Evolutionary conservation across 1,284 basidiomycete genomes (phyloP), one percentile per base, ranked within the genome.

Genomic region (Ustilago sp.): DNA sequence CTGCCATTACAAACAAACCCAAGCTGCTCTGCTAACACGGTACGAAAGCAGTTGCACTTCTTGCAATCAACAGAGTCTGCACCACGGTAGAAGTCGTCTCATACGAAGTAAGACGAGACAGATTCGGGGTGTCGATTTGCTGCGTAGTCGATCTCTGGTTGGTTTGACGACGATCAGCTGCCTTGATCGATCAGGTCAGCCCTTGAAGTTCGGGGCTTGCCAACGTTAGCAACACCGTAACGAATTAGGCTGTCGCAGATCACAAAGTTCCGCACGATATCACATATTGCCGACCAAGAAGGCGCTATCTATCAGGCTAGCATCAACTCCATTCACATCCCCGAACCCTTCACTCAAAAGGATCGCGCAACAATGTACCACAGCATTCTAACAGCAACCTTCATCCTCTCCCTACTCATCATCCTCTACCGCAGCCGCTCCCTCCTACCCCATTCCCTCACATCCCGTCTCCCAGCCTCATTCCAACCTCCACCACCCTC

Each of bases 341-440:
- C 19, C 9, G 11, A 28, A 31, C 23, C 50, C 12, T n/a, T 6
- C 31, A 48, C 35, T 12, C 35, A 55, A 7, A 7, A 9, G 2
- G 8, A 9, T 23, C 11, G 43, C 39, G 19, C 32, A 71, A n/a
- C 23, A 12, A 73, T 77, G 71, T 74, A 74, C 61, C 63, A 73
- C 63, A 62, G 71, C 34, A 61, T 77, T 12, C 59, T 74, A n/a
- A 50, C 66, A 23, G 67, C 68, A 15, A 59, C 74, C 1, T 68
- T 80, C 51, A 31, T 80, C 36, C 28, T 80, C 39, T 62, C 67
- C 28, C 15, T 74, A 11, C 43, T 60, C 13, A 58, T 74, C 56
- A 34, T 80, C 15, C 34, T 67, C 38, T 77, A 72, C 35, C 69
- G 77, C 43, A 68, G 74, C 31, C 57, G 77, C 12, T 45, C 59